These are phyloP conservation scores for Russula dissimulans DNA, from an alignment of 768 basidiomycete species.

Conservation along the genomic window DNA sequence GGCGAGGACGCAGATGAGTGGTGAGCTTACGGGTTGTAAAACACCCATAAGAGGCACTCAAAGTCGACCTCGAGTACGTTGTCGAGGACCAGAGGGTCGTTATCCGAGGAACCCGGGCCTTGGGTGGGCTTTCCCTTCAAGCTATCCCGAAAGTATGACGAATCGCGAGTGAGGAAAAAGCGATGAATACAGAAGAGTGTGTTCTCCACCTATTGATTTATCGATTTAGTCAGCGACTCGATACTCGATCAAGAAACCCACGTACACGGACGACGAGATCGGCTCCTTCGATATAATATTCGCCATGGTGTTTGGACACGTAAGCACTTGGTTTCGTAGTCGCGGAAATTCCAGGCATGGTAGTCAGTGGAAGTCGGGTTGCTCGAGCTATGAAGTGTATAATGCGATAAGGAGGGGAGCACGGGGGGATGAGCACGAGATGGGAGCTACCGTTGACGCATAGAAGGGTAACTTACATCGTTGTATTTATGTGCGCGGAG, in stretches of 20 bases:
- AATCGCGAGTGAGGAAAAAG: slow-evolving; percentile 27
- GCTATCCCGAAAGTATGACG: slow-evolving; percentile 22
- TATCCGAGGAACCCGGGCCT: slow-evolving; percentile 24
- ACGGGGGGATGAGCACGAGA: background rate
- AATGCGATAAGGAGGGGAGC: background rate
- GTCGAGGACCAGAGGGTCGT: slow-evolving; percentile 24
- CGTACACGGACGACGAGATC: slow-evolving; percentile 34
- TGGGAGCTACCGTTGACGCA: background rate
- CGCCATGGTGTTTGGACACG: slow-evolving; percentile 22
- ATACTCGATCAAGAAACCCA: background rate
- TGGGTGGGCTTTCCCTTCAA: slow-evolving; percentile 17
- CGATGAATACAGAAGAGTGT: slow-evolving; percentile 13
- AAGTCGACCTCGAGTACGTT: slow-evolving; percentile 23
- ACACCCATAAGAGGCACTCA: slow-evolving; percentile 26
- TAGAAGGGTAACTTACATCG: background rate
- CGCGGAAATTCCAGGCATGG: background rate
- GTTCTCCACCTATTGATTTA: slow-evolving; percentile 4
- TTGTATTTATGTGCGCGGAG: slow-evolving; percentile 9
- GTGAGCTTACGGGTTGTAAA: slow-evolving; percentile 27
- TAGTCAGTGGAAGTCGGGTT: background rate
- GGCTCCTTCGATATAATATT: slow-evolving; percentile 46
- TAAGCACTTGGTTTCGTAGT: slow-evolving; percentile 5
- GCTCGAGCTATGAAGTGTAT: background rate
- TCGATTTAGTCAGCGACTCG: background rate
- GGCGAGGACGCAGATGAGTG: background rate